A percentile compares a stretch with the other conserved stretches of the same genome.
These are phyloP conservation scores for Seminavis robusta DNA, from an alignment of 108 stramenopile species.

Conservation along the genomic window DNA sequence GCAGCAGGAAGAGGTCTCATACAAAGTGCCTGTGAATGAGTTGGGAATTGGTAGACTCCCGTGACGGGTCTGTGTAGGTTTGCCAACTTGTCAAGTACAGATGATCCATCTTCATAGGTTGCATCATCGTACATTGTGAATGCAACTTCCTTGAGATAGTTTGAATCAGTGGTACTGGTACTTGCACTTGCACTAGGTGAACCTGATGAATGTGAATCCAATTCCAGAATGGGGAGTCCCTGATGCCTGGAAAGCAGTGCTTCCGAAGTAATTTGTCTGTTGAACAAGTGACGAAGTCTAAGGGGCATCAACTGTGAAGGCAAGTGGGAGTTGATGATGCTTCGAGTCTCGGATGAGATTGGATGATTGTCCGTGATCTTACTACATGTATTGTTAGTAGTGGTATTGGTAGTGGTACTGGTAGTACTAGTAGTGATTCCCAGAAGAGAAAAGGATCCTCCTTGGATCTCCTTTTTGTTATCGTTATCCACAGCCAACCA, in stretches of 20 bases:
- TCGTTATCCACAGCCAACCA: constrained; percentile 30
- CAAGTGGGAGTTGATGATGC: constrained; percentile 15
- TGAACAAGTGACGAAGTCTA: constrained; percentile 18
- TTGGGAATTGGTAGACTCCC: no score
- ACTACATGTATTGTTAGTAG: neutral
- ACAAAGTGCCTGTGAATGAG: no score
- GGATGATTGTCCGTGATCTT: neutral
- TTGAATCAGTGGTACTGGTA: neutral
- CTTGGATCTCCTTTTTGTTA: no score
- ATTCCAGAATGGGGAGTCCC: neutral
- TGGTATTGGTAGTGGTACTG: neutral
- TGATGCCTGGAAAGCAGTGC: neutral
- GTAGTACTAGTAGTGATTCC: neutral
- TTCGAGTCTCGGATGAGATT: neutral
- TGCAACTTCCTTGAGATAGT: constrained; percentile 29
- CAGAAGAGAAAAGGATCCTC: neutral
- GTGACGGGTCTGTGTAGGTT: no score
- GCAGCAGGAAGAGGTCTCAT: no score
- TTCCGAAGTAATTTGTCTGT: no score
- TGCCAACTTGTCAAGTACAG: no score
- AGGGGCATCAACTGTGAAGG: constrained; percentile 13
- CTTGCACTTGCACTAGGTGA: neutral
- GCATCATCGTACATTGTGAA: constrained; percentile 33
- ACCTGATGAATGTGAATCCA: neutral
- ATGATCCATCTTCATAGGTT: constrained; percentile 22